Conservation (phyloP, 2,329 filamentous ascomycete genomes). For the Penicillium sp. region DNA sequence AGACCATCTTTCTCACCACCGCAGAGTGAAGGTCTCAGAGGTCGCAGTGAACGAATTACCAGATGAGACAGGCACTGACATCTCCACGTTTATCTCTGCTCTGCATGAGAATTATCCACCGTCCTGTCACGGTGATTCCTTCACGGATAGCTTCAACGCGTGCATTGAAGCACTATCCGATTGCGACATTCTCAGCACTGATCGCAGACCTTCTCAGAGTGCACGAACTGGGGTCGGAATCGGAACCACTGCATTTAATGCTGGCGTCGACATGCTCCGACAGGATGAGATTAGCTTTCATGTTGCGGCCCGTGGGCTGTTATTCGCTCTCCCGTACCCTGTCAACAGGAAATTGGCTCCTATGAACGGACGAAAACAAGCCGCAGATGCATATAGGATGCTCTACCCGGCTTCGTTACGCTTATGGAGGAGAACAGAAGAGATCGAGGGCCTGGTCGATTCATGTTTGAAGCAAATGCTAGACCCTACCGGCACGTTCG, state of each 20-base stretch:
- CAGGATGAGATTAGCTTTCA: slow-evolving; percentile 96
- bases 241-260: slow-evolving; percentile 55
- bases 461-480: slow-evolving; percentile 41
- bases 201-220: slow-evolving; percentile 40
- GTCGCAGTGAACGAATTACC: slow-evolving; percentile 75
- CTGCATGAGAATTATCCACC: slow-evolving; percentile 91
- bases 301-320: slow-evolving; percentile 78
- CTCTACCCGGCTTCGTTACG: slow-evolving; percentile 86
- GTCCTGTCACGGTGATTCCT: slow-evolving; percentile 69
- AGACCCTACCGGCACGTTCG: slow-evolving; percentile 43
- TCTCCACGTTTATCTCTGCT: slow-evolving; percentile 83
- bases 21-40: slow-evolving; percentile 64
- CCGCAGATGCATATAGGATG: slow-evolving; percentile 76
- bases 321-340: slow-evolving; percentile 82
- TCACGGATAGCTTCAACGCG: slow-evolving; percentile 77
- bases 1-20: slow-evolving; percentile 57
- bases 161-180: slow-evolving; percentile 87
- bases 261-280: slow-evolving; percentile 65
- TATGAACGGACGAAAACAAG: slow-evolving; percentile 33
- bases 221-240: slow-evolving; percentile 56
- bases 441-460: slow-evolving; percentile 69
- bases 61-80: slow-evolving; percentile 91
- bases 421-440: slow-evolving; percentile 80
- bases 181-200: slow-evolving; percentile 79
- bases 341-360: slow-evolving; percentile 64